Conservation (phyloP, 768 basidiomycete genomes). For the Naganishia onofrii region DNA sequence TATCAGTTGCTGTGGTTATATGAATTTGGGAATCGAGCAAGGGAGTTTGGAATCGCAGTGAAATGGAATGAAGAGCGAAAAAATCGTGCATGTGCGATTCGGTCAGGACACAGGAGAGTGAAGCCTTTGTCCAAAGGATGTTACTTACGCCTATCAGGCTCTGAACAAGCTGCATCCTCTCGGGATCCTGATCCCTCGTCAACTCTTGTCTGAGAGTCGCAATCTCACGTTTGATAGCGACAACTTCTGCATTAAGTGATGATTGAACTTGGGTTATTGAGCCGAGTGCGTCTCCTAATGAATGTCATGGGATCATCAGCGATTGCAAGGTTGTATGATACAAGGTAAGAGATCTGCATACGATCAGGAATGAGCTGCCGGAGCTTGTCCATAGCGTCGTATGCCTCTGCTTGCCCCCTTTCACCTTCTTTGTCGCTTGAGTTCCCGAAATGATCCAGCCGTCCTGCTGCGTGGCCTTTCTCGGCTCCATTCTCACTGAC, state of each 20-base stretch:
- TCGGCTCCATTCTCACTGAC: neutral
- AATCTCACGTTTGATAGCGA: slow-evolving; percentile 70
- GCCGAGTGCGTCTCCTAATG: slow-evolving; percentile 5
- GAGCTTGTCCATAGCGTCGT: slow-evolving; percentile 17
- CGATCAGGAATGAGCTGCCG: slow-evolving; percentile 22
- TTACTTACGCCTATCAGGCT: slow-evolving; percentile 87
- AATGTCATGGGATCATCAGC: neutral
- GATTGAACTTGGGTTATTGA: slow-evolving; percentile 3
- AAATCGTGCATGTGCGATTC: neutral
- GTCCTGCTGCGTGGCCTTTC: neutral
- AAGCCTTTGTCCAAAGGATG: too few species aligned
- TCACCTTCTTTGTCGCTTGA: neutral
- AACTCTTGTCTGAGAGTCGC: slow-evolving; percentile 66
- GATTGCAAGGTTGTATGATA: neutral
- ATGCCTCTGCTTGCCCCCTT: neutral
- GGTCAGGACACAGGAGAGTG: neutral
- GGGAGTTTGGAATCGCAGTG: neutral
- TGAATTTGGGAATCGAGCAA: neutral
- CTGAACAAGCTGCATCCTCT: slow-evolving; percentile 83
- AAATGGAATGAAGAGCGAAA: neutral
- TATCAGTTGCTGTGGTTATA: slow-evolving; percentile 23
- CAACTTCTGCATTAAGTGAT: slow-evolving; percentile 59
- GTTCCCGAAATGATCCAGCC: neutral
- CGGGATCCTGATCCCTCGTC: slow-evolving; percentile 75
- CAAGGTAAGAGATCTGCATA: neutral